These are phyloP conservation scores for Candida railenensis DNA, from an alignment of 805 yeast species.

Conservation along the genomic window DNA sequence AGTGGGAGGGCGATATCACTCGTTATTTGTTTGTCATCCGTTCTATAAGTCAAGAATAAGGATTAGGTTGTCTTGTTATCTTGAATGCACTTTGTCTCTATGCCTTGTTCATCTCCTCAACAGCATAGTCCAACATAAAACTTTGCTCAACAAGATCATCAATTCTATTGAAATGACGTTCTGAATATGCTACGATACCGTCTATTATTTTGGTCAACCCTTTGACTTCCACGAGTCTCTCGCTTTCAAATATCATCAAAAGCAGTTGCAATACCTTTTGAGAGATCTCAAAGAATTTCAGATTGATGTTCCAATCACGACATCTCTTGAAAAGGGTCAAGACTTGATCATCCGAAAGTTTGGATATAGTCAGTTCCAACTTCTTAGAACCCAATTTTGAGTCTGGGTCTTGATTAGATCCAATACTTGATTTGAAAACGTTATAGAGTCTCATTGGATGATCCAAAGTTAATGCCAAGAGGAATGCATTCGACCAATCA, in stretches of 20 bases:
- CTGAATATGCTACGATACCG: slow-evolving; percentile 82
- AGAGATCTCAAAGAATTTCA: slow-evolving; percentile 73
- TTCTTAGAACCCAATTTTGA: slow-evolving; percentile 54
- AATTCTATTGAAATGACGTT: slow-evolving; percentile 76
- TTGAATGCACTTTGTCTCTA: too few species aligned
- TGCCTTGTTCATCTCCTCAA: slow-evolving; percentile 63
- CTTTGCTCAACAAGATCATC: slow-evolving; percentile 85
- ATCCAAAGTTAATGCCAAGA: slow-evolving; percentile 79
- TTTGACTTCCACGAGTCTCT: slow-evolving; percentile 58
- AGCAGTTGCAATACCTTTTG: slow-evolving; percentile 74
- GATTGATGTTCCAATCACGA: slow-evolving; percentile 94
- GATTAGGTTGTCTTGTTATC: too few species aligned
- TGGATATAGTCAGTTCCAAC: slow-evolving; percentile 63
- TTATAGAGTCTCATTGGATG: slow-evolving; percentile 88
- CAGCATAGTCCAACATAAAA: slow-evolving; percentile 78
- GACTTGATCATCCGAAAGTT: slow-evolving; percentile 60
- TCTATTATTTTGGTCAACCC: slow-evolving; percentile 70
- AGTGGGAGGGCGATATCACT: too few species aligned
- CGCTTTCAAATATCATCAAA: slow-evolving; percentile 53
- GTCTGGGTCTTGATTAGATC: slow-evolving; percentile 46
- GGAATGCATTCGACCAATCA: slow-evolving; percentile 88
- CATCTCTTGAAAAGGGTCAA: slow-evolving; percentile 65
- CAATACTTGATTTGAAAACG: slow-evolving; percentile 64
- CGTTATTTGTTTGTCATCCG: too few species aligned
- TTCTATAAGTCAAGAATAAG: too few species aligned